Base-by-base conservation (phyloP, 1,139 yeast genomes). In the Suhomyces atakaporum region DNA sequence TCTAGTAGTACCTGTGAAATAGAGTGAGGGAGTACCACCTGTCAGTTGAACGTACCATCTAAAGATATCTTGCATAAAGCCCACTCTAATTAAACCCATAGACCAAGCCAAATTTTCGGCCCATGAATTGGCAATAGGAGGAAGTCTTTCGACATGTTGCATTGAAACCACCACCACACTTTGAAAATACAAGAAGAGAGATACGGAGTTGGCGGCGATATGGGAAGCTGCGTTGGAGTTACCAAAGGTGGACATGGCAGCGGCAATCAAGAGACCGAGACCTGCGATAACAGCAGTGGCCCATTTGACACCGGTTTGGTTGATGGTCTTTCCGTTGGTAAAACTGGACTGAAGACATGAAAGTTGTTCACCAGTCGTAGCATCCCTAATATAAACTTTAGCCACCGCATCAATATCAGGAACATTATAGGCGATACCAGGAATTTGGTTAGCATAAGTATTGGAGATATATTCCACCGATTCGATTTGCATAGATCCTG, bases 61-160 rank as follows among this genome's bases (percentile, higher is more conserved):
- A 57, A 84, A 82, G 49, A 84, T 81, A 39, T 79, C 68, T 60
- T 83, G 90, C 89, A 84, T 83, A 51, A 84, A 84, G 3, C 58
- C 53, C 27, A 82, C 73, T 50, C 79, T 66, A 47, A 84, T 84
- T 43, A 84, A 66, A 1, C 94, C 94, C 90, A 84, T 84, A 2
- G 90, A 82, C 94, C 94, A 84, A 18, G 86, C 86, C 56, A 84
- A 70, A 53, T 84, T 84, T 55, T 82, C 89, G 4, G 87, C 70
- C 94, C 94, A 84, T 5, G 90, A 76, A 22, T 82, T 73, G 2
- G 88, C 92, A 51, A 84, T 83, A 10, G 92, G 92, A 7, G 94
- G 92, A 4, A 82, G 77, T 46, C 79, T 65, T 49, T 80, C 85
- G 35, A 83, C 92, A 46, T 78, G 77, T 53, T 79, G 76, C 90